Evolutionary conservation across 164 flowering plant species (phyloP).

Genomic region (grape (Vitis vinifera)): DNA sequence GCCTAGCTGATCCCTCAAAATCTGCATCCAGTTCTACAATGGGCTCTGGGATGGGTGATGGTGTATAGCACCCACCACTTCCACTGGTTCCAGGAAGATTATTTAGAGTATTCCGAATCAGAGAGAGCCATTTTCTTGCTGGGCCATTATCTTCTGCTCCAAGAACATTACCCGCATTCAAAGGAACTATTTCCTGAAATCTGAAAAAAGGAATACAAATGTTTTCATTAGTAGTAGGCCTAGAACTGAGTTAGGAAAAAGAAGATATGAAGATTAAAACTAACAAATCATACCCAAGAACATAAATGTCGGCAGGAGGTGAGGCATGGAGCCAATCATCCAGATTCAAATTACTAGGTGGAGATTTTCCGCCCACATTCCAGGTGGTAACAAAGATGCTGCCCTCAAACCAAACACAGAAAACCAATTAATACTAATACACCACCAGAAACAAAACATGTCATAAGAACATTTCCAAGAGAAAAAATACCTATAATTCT

Average conservation of each 20-base stretch:
- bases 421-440: background rate
- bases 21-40: constrained; percentile 60
- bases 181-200: constrained; percentile 76
- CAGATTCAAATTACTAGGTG: constrained; percentile 51
- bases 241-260: background rate
- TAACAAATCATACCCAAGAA: constrained; percentile 53
- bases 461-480: background rate
- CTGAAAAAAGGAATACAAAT: constrained; percentile 25
- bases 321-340: constrained; percentile 73
- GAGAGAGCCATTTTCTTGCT: constrained; percentile 60
- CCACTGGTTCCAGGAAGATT: constrained; percentile 65
- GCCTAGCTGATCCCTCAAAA: constrained; percentile 60
- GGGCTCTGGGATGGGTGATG: constrained; percentile 66
- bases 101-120: constrained; percentile 62
- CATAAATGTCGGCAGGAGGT: constrained; percentile 76
- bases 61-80: constrained; percentile 49
- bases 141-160: constrained; percentile 82
- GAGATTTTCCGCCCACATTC: constrained; percentile 80
- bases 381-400: constrained; percentile 68
- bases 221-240: background rate
- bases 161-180: constrained; percentile 68
- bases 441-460: background rate
- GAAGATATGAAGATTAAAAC: background rate
- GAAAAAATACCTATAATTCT: constrained; percentile 50
- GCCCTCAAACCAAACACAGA: constrained; percentile 12